Evolutionary conservation across 495 filamentous ascomycete species (phyloP).

Genomic region (Oidiodendron maius): DNA sequence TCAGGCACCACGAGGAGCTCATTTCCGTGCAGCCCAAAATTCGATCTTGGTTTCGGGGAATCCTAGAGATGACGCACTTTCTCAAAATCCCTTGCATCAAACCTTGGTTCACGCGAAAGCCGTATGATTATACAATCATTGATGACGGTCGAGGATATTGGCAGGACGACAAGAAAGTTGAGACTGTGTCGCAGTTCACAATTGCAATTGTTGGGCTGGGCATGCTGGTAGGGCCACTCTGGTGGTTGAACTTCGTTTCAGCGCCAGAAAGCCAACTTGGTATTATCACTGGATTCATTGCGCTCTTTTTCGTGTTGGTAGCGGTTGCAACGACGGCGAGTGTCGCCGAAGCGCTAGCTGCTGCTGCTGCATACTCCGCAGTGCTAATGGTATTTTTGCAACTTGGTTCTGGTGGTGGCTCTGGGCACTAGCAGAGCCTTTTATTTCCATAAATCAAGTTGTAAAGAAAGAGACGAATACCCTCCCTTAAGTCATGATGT

Average conservation of each 20-base stretch:
- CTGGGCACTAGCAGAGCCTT: too few relatives aligned
- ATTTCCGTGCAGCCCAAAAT: too few relatives aligned
- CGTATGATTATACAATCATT: neutral
- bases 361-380: conserved; percentile 27
- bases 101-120: conserved; percentile 12
- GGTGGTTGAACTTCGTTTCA: conserved; percentile 16
- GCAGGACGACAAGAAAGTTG: conserved; percentile 18
- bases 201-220: conserved; percentile 19
- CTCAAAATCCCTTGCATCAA: too few relatives aligned
- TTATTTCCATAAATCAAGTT: too few relatives aligned
- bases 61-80: too few relatives aligned
- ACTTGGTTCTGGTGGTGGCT: conserved; percentile 17
- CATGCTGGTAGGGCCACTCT: conserved; percentile 25
- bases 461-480: too few relatives aligned
- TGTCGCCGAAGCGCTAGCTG: conserved; percentile 23
- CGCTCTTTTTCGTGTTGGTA: conserved; percentile 18
- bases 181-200: conserved; percentile 12
- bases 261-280: conserved; percentile 8
- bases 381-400: conserved; percentile 29
- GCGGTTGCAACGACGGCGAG: conserved; percentile 19
- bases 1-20: too few relatives aligned
- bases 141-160: neutral
- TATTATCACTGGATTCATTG: conserved; percentile 25
- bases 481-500: too few relatives aligned
- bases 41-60: too few relatives aligned